Conservation (phyloP, 257 asterid genomes). For the Rehmannia glutinosa region DNA sequence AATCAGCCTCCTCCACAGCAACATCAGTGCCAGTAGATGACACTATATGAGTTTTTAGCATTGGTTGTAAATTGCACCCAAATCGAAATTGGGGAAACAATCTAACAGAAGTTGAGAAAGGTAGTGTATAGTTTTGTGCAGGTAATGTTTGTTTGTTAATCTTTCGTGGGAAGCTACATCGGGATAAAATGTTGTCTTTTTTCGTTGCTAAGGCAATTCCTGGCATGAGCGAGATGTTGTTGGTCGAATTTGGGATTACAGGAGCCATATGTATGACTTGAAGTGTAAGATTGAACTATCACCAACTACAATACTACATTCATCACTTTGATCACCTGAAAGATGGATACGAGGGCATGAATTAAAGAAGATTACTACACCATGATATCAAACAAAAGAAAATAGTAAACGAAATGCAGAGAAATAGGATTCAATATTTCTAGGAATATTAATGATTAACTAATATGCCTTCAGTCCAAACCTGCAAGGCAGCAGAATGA, state of each 20-base stretch:
- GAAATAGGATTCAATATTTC: too few relatives aligned
- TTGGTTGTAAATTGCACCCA: constrained; percentile 40
- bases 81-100: constrained; percentile 73
- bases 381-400: too few relatives aligned
- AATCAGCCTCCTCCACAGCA: constrained; percentile 64
- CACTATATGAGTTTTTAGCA: constrained; percentile 30
- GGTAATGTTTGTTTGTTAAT: constrained; percentile 40
- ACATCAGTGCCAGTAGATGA: constrained; percentile 68
- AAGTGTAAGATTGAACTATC: constrained; percentile 18
- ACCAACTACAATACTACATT: constrained; percentile 24
- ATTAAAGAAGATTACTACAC: too few relatives aligned
- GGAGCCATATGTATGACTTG: constrained; percentile 68
- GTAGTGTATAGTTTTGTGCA: constrained; percentile 45
- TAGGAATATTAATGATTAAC: too few relatives aligned
- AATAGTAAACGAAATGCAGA: too few relatives aligned
- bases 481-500: too few relatives aligned
- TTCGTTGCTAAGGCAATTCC: constrained; percentile 33
- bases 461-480: too few relatives aligned
- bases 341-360: too few relatives aligned
- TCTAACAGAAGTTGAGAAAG: constrained; percentile 70
- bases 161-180: constrained; percentile 41
- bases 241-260: constrained; percentile 43
- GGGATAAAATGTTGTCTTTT: constrained; percentile 35
- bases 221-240: constrained; percentile 38
- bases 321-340: constrained; percentile 46